Evolutionary conservation across 441 rosid genomes (phyloP), one percentile per base, ranked within the genome.

Genomic region (Pelargonium citronellum): DNA sequence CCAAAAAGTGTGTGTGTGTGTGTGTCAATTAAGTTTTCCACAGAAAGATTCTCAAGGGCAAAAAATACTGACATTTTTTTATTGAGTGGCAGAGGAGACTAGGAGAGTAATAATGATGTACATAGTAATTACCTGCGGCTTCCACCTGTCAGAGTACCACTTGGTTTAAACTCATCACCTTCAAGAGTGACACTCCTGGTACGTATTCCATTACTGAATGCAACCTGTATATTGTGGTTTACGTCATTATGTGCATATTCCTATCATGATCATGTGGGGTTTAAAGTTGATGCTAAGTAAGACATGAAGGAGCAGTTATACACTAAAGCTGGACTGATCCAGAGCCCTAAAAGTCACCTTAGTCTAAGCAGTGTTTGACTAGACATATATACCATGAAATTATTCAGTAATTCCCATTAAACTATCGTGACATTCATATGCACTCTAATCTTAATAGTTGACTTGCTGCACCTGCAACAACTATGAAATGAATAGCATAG

Each of bases 121-220:
- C 20, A 57, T 57, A 17, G 62, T 30, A 68, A 79, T 72, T 76
- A 89, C 96, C 71, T 90, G 84, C 96, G 97, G 81, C 98, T 95
- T 76, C 99, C 98, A 76, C 99, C 99, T 46, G 99, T 95, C 67
- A 95, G 83, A 75, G 91, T 90, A 71, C 98, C 99, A 75, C 95
- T 88, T 68, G 99, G 98, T 83, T 92, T 97, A 79, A 91, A 95
- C 71, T 90, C 76, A 80, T 95, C 99, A 73, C 99, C 99, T 79
- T 95, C 93, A 75, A 90, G 92, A 55, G 98, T 95, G 77, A 95
- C 98, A 79, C 93, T 88, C 64, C 91, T 96, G 72, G 87, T 87
- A 30, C 79, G 84, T 76, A 84, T 81, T 76, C 86, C 89, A 74
- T 71, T 78, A 81, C 77, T 87, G 78, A 92, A 95, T 70, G 99